A percentile compares a stretch with the other conserved stretches of the same genome.
Evolutionary conservation across 805 yeast genomes (phyloP).

Genomic region (Saccharomycopsis sp.): DNA sequence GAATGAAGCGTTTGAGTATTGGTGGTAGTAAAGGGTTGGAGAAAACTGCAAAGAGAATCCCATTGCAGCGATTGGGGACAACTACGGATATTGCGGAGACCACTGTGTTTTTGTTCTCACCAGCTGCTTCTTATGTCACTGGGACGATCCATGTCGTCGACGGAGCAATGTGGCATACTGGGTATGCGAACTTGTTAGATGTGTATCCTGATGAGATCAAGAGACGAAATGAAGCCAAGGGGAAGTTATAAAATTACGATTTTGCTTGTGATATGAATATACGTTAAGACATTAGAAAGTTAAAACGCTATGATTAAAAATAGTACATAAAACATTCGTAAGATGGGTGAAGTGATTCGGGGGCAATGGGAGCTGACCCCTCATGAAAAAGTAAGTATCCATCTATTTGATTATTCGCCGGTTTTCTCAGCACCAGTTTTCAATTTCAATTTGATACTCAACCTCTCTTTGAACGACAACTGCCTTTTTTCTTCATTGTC

Average conservation of each 20-base stretch:
- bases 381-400: too few species aligned
- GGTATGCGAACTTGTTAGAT: conserved; percentile 32
- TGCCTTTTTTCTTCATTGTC: conserved; percentile 5
- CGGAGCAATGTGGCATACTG: conserved; percentile 87
- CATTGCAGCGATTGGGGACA: conserved; percentile 34
- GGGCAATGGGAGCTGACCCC: too few species aligned
- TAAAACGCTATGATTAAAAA: too few species aligned
- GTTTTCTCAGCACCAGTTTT: too few species aligned
- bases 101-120: conserved; percentile 76
- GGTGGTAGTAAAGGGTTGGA: conserved; percentile 31
- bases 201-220: conserved; percentile 38
- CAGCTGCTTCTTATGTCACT: conserved; percentile 69
- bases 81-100: conserved; percentile 81
- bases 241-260: conserved; percentile 30
- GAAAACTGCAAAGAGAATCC: conserved; percentile 43
- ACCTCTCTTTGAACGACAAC: conserved; percentile 17
- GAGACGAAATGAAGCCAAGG: conserved; percentile 27
- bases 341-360: too few species aligned
- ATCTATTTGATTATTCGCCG: too few species aligned
- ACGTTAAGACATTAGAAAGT: background rate
- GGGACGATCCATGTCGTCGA: conserved; percentile 81
- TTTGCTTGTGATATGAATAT: background rate
- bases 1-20: conserved; percentile 55
- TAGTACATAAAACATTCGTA: too few species aligned
- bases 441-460: conserved; percentile 27